Conservation (phyloP, 805 yeast genomes). For the Metschnikowia amazonensis region DNA sequence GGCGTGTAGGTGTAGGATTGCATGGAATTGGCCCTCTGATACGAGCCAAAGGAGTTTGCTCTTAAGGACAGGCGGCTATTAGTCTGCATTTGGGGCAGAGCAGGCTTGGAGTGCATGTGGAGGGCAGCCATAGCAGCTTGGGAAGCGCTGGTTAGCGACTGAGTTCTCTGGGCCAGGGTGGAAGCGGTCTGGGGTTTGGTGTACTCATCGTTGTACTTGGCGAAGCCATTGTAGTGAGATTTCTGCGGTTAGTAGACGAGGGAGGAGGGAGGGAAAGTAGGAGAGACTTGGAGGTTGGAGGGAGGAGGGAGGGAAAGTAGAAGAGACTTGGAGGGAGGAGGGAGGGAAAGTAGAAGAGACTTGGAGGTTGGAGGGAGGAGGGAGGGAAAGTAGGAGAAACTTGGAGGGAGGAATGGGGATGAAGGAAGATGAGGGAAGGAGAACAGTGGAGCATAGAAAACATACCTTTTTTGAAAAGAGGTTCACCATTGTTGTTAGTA, state of each 20-base stretch:
- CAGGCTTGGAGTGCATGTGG: conserved; percentile 27
- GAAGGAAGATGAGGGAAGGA: too few species aligned
- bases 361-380: too few species aligned
- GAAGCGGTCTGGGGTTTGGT: conserved; percentile 15
- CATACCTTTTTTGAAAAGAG: conserved; percentile 13
- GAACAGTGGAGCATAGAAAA: too few species aligned
- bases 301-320: background rate
- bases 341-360: too few species aligned
- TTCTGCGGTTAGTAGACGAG: conserved; percentile 8
- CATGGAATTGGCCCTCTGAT: conserved; percentile 30
- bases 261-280: too few species aligned
- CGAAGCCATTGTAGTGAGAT: conserved; percentile 31
- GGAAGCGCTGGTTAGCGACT: conserved; percentile 34
- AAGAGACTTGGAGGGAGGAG: too few species aligned
- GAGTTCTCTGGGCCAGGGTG: conserved; percentile 20
- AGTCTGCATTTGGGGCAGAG: conserved; percentile 4
- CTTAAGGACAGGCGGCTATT: conserved; percentile 2
- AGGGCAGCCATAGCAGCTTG: conserved; percentile 42
- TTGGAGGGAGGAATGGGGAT: too few species aligned
- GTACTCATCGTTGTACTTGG: conserved; percentile 29
- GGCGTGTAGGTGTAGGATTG: conserved; percentile 38
- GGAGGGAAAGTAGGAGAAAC: too few species aligned
- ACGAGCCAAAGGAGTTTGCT: conserved; percentile 20
- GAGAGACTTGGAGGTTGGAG: too few species aligned
- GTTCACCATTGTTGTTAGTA: conserved; percentile 7